A percentile compares a stretch with the other conserved stretches of the same genome.
These are phyloP conservation scores for Allomyces javanicus DNA, from an alignment of 192 early-diverging fungal species.

Conservation along the genomic window DNA sequence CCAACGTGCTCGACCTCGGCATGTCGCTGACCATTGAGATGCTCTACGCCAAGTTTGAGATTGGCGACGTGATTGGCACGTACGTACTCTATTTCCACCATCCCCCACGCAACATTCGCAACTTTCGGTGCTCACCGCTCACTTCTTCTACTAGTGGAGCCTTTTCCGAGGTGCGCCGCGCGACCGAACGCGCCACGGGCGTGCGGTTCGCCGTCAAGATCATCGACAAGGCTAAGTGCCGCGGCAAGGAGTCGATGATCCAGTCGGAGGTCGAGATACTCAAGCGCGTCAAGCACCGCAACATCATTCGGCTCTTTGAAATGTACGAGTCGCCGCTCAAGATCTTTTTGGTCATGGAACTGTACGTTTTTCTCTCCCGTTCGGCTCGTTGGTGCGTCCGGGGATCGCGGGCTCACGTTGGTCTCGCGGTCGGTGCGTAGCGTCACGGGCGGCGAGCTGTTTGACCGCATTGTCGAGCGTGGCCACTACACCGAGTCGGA, in stretches of 20 bases:
- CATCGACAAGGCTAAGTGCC: slow-evolving; percentile 41
- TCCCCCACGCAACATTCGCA: neutral
- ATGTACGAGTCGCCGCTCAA: slow-evolving; percentile 8
- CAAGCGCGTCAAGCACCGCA: slow-evolving; percentile 39
- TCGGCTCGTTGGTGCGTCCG: slow-evolving; percentile 11
- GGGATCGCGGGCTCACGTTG: slow-evolving; percentile 6
- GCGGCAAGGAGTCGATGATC: slow-evolving; percentile 44
- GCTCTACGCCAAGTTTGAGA: neutral
- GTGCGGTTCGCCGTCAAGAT: slow-evolving; percentile 50
- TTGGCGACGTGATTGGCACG: neutral
- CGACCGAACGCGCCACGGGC: slow-evolving; percentile 26
- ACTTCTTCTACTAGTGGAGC: neutral
- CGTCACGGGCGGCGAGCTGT: slow-evolving; percentile 74
- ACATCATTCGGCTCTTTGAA: slow-evolving; percentile 14
- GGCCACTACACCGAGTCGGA: slow-evolving; percentile 57
- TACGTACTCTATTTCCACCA: neutral
- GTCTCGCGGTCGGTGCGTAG: slow-evolving; percentile 23
- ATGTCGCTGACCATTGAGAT: neutral
- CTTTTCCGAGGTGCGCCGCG: slow-evolving; percentile 42
- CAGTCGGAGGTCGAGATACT: slow-evolving; percentile 54
- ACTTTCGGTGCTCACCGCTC: neutral
- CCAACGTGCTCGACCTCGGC: neutral
- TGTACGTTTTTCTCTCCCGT: slow-evolving; percentile 10
- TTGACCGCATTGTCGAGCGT: slow-evolving; percentile 70
- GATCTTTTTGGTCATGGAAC: slow-evolving; percentile 16